These are phyloP conservation scores for Ustilago trichophora DNA, from an alignment of 1,284 basidiomycete genomes.

Conservation along the genomic window DNA sequence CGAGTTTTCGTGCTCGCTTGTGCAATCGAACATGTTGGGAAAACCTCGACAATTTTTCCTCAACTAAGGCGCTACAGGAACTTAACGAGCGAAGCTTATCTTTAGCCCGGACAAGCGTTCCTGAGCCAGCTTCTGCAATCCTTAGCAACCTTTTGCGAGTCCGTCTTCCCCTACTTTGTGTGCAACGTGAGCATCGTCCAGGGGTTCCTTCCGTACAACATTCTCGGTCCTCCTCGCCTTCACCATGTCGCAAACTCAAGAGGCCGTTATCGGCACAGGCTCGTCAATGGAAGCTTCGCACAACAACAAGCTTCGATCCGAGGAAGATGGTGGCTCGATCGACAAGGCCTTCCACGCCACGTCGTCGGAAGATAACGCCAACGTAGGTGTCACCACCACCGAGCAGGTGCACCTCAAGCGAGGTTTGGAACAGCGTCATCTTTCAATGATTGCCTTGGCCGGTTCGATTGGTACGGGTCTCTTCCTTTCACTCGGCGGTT, in stretches of 20 bases:
- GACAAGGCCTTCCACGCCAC: conserved; percentile 13
- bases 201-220: neutral
- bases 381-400: conserved; percentile 18
- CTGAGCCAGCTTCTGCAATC: neutral
- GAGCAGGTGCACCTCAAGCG: conserved; percentile 38
- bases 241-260: conserved; percentile 10
- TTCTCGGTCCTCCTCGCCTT: neutral
- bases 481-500: conserved; percentile 45
- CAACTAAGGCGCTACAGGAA: neutral
- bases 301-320: conserved; percentile 31
- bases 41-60: no score
- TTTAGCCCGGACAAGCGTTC: neutral
- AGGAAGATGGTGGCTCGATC: conserved; percentile 21
- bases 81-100: neutral
- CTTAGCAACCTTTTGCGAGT: no score
- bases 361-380: neutral
- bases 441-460: conserved; percentile 56
- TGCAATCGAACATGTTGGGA: no score
- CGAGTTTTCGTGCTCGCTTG: neutral
- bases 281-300: conserved; percentile 17
- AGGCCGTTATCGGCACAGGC: conserved; percentile 3
- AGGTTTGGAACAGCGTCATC: conserved; percentile 48
- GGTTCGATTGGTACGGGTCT: conserved; percentile 57
- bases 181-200: neutral
- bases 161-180: neutral